A percentile compares a stretch with the other conserved stretches of the same genome.
Conservation (phyloP, 352 stramenopile species). For the Pythium oligandrum region DNA sequence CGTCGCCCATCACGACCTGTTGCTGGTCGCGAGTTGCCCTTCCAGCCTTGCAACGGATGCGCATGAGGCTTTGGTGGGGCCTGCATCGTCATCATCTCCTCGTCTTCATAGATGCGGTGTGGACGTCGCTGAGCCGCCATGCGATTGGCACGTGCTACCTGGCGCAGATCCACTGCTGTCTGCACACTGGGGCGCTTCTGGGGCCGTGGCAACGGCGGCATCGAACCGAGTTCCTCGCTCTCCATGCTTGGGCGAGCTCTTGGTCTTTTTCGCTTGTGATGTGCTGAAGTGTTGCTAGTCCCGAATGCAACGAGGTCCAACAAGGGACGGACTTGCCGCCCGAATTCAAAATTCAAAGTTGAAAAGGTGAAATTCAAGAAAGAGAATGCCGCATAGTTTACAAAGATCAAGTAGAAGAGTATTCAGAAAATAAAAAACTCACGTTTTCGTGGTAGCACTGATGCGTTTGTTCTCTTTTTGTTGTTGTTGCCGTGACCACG, state of each 20-base stretch:
- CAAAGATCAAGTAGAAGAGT: too few species aligned
- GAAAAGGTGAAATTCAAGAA: neutral
- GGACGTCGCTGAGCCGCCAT: too few species aligned
- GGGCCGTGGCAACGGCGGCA: conserved; percentile 43
- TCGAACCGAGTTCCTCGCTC: conserved; percentile 42
- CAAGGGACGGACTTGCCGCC: too few species aligned
- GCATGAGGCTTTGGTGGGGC: conserved; percentile 42
- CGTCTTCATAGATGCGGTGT: conserved; percentile 7
- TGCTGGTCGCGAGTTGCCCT: conserved; percentile 1
- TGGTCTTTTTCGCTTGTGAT: too few species aligned
- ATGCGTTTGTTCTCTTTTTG: conserved; percentile 1
- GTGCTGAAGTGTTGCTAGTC: too few species aligned
- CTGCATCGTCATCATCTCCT: conserved; percentile 26
- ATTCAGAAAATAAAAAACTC: too few species aligned
- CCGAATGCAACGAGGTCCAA: too few species aligned
- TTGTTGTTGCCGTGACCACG: neutral
- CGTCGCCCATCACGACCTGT: neutral
- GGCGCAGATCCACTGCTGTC: too few species aligned
- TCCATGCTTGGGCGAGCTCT: too few species aligned
- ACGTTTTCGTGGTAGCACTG: neutral
- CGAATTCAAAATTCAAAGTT: conserved; percentile 2
- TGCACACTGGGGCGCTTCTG: conserved; percentile 1
- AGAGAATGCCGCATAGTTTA: neutral
- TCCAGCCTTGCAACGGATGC: conserved; percentile 40
- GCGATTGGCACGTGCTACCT: too few species aligned